These are phyloP conservation scores for Cytospora leucostoma DNA, from an alignment of 2,329 filamentous ascomycete genomes.

Conservation along the genomic window DNA sequence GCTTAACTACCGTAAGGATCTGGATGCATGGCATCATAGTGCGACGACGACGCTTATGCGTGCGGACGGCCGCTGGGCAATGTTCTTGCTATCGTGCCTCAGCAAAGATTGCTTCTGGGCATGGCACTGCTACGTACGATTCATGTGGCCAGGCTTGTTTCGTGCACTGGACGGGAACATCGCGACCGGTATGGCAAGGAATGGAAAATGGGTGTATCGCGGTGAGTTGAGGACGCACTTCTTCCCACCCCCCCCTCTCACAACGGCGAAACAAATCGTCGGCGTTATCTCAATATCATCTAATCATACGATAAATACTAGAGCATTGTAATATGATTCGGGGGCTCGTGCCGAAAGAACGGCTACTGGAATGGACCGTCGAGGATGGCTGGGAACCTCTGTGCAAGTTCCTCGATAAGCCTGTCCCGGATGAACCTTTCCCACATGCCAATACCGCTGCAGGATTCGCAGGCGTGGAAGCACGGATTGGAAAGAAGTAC, in stretches of 20 bases:
- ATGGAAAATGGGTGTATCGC: slow-evolving; percentile 17
- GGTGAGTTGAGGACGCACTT: slow-evolving; percentile 5
- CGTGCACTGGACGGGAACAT: slow-evolving; percentile 8
- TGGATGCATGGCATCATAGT: slow-evolving; percentile 43
- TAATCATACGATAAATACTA: not conserved
- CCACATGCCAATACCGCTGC: slow-evolving; percentile 18
- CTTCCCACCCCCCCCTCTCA: no score
- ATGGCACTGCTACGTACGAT: slow-evolving; percentile 31
- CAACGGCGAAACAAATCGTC: no score
- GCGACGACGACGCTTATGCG: slow-evolving; percentile 33
- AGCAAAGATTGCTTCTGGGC: slow-evolving; percentile 38
- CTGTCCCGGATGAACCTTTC: slow-evolving; percentile 5
- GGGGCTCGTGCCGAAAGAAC: slow-evolving; percentile 29
- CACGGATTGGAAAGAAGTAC: not conserved
- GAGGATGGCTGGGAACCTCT: slow-evolving; percentile 36
- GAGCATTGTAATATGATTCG: slow-evolving; percentile 33
- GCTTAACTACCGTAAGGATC: slow-evolving; percentile 41
- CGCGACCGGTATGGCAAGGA: not conserved
- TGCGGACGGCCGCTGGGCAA: slow-evolving; percentile 32
- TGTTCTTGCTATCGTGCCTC: slow-evolving; percentile 34
- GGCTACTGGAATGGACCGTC: slow-evolving; percentile 33
- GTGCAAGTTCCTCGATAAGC: slow-evolving; percentile 27
- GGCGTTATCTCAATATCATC: not conserved
- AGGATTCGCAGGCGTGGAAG: not conserved
- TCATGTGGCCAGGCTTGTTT: slow-evolving; percentile 10